Evolutionary conservation across 225 moss, liverwort and hornwort genomes (phyloP), one percentile per base, ranked within the genome.

Genomic region (Asterella californica): DNA sequence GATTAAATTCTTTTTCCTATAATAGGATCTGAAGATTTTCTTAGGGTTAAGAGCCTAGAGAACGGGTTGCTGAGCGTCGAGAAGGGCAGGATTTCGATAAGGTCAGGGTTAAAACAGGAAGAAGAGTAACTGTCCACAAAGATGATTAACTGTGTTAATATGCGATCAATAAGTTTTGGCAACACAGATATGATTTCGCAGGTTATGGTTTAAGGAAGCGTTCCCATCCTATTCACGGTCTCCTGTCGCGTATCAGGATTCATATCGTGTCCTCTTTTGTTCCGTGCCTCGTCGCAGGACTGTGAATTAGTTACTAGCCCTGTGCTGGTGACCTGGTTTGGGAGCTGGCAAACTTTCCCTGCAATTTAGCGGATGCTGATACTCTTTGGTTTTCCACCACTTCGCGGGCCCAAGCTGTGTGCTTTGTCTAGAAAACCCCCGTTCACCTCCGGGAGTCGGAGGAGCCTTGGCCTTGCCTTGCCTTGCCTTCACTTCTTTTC

Each of bases 81-180:
- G 64, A n/a, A 62, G 79, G 55, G 83, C 37, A 77, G 70, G 74
- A 76, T 63, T 34, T 74, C 73, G 78, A 57, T 36, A 72, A 46
- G 72, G 18, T 72, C 72, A 72, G 45, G 67, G 67, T 67, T 50
- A 68, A 76, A 71, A 81, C 60, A 76, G 70, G 81, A 27, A 49
- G 66, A 55, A 66, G 82, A 79, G 81, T 78, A 75, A 66, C 72
- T 75, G 76, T 82, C 79, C 63, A 79, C 45, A 79, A 82, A 85
- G 79, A 80, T 82, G 61, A 80, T 77, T 71, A 74, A 79, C 76
- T 82, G 68, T 82, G 82, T 82, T 82, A 79, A 85, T 85, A 85
- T 79, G 70, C 72, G 75, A 79, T 81, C 78, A 85, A 85, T 85
- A 85, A 85, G 82, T 82, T 82, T 79, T 70, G 62, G 76, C 76